Evolutionary conservation across 331 rosid species (phyloP).

Genomic region (Quercus lobata): DNA sequence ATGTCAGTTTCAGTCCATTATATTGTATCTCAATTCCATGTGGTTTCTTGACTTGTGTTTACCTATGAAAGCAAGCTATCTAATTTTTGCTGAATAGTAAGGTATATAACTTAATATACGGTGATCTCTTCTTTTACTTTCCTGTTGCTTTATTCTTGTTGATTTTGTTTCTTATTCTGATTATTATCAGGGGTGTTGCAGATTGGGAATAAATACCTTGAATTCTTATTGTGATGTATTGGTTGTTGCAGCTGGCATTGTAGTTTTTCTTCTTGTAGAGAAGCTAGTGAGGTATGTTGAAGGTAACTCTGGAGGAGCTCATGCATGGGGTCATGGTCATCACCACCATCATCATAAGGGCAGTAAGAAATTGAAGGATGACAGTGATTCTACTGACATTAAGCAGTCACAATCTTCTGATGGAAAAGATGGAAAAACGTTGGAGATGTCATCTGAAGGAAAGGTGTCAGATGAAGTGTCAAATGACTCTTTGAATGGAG

Average conservation of each 20-base stretch:
- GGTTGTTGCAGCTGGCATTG: slow-evolving; percentile 80
- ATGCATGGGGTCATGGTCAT: slow-evolving; percentile 70
- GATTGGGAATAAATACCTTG: slow-evolving; percentile 17
- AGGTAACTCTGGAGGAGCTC: slow-evolving; percentile 67
- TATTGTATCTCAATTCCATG: background rate
- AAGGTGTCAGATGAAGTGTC: slow-evolving; percentile 23
- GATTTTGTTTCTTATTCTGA: background rate
- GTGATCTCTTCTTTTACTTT: background rate
- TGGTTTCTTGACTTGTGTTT: background rate
- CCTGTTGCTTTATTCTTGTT: background rate
- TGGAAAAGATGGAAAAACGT: slow-evolving; percentile 26
- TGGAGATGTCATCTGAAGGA: slow-evolving; percentile 30
- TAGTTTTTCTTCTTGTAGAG: slow-evolving; percentile 89
- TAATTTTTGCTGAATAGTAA: background rate
- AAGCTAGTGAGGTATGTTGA: slow-evolving; percentile 90
- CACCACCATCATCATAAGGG: slow-evolving; percentile 71
- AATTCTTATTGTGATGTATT: slow-evolving; percentile 10
- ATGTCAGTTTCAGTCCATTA: background rate
- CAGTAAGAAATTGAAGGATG: slow-evolving; percentile 64
- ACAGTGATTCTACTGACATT: slow-evolving; percentile 34
- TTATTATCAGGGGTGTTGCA: background rate
- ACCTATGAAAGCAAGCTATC: background rate
- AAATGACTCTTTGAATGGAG: slow-evolving; percentile 35
- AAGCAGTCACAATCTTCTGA: slow-evolving; percentile 18
- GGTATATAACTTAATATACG: background rate